These are phyloP conservation scores for Boletus rubroflammeus DNA, from an alignment of 768 basidiomycete species.

Conservation along the genomic window DNA sequence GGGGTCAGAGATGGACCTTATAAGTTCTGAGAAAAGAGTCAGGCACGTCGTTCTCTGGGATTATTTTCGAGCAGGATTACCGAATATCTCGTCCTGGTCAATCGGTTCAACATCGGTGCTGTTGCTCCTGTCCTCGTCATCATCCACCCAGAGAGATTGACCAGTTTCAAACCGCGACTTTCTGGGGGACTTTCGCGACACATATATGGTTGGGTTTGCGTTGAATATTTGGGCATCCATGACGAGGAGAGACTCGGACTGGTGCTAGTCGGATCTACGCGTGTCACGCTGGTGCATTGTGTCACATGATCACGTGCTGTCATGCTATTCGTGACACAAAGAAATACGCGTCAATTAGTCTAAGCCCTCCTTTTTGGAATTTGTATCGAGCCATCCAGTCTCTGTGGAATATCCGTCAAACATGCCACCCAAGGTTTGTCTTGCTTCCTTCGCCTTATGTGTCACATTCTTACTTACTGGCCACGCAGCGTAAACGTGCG, in stretches of 20 bases:
- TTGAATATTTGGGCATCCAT: constrained; percentile 73
- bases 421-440: constrained; percentile 40
- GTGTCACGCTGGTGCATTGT: constrained; percentile 13
- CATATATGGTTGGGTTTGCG: constrained; percentile 84
- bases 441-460: background rate
- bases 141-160: constrained; percentile 60
- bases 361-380: constrained; percentile 10
- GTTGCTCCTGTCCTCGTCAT: constrained; percentile 36
- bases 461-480: constrained; percentile 13
- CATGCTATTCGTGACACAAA: background rate
- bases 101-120: constrained; percentile 58
- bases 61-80: constrained; percentile 37
- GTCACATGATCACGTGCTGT: constrained; percentile 24
- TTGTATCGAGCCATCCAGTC: background rate
- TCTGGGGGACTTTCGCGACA: constrained; percentile 43
- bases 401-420: background rate
- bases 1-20: constrained; percentile 90
- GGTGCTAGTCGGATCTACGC: constrained; percentile 1
- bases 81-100: constrained; percentile 91
- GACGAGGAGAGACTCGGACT: background rate
- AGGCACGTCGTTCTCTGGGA: background rate
- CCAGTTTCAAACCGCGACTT: constrained; percentile 37
- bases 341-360: constrained; percentile 20
- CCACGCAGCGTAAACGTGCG: constrained; percentile 55
- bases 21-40: constrained; percentile 59